Conservation (phyloP, 1,139 yeast species). For the Candida tetrigidarum region DNA sequence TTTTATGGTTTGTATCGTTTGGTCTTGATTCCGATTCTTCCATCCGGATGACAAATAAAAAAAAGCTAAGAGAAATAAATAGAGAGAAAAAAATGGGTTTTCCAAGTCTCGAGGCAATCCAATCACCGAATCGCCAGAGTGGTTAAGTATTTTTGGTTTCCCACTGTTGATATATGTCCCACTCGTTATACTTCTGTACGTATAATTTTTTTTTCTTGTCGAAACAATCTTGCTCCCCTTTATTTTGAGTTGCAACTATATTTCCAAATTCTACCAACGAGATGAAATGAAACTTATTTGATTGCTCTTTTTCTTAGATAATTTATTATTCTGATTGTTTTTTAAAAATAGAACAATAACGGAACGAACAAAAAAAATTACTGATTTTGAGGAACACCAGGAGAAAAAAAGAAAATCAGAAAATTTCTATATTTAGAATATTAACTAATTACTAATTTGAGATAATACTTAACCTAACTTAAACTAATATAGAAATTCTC, state of each 20-base stretch:
- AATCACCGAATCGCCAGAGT: neutral
- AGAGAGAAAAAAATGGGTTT: neutral
- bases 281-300: neutral
- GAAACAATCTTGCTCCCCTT: too few relatives aligned
- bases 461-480: neutral
- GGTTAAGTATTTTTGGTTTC: too few relatives aligned
- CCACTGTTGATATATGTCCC: too few relatives aligned
- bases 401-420: neutral
- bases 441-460: slow-evolving; percentile 1
- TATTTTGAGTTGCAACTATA: too few relatives aligned
- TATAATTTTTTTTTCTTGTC: neutral
- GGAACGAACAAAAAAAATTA: neutral
- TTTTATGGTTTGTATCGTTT: too few relatives aligned
- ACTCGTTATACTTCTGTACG: too few relatives aligned
- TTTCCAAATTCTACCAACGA: too few relatives aligned
- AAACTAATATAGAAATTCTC: too few relatives aligned
- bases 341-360: slow-evolving; percentile 3
- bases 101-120: neutral
- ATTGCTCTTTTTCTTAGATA: neutral
- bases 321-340: too few relatives aligned
- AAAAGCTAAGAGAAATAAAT: too few relatives aligned
- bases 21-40: slow-evolving; percentile 1
- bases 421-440: slow-evolving; percentile 2
- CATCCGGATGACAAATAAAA: neutral
- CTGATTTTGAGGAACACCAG: neutral